phyloP scores from a whole-genome alignment of 139 green algal genomes.

The Micractinium sp. region DNA sequence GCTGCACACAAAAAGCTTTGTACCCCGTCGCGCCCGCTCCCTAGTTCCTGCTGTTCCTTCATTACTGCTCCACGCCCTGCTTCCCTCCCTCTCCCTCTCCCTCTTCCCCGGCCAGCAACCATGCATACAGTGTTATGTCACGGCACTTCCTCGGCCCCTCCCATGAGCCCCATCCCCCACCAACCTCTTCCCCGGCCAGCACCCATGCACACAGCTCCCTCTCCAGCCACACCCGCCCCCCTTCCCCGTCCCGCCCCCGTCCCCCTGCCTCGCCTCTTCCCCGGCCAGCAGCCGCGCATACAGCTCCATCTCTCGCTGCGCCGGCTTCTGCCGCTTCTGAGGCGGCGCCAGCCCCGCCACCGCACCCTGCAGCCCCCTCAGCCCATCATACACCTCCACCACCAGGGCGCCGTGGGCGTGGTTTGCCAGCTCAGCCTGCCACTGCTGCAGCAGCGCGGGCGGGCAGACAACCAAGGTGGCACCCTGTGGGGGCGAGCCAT shows the following conservation, averaged over 20 bases:
- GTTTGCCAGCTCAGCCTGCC: slow-evolving; percentile 59
- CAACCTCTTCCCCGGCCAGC: no score
- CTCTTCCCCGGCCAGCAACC: no score
- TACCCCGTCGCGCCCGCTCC: not conserved
- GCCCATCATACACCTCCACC: slow-evolving; percentile 75
- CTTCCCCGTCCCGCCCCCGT: no score
- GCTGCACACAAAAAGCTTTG: no score
- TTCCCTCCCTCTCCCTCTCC: no score
- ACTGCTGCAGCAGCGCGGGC: slow-evolving; percentile 77
- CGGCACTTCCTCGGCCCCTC: no score
- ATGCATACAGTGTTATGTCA: no score
- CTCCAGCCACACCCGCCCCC: no score
- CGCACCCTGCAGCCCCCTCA: not conserved
- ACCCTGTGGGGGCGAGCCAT: not conserved
- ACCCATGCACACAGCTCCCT: no score
- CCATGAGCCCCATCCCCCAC: no score
- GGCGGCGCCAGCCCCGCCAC: not conserved
- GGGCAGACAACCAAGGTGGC: slow-evolving; percentile 74
- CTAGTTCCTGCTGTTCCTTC: not conserved
- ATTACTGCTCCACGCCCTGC: no score
- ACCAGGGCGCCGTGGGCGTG: slow-evolving; percentile 53
- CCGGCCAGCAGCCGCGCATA: not conserved
- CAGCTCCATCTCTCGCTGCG: slow-evolving; percentile 38
- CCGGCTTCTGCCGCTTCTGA: slow-evolving; percentile 27
- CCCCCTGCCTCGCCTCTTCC: no score